Base-by-base conservation (phyloP, 2,329 filamentous ascomycete species). In the Aspergillus flavus region DNA sequence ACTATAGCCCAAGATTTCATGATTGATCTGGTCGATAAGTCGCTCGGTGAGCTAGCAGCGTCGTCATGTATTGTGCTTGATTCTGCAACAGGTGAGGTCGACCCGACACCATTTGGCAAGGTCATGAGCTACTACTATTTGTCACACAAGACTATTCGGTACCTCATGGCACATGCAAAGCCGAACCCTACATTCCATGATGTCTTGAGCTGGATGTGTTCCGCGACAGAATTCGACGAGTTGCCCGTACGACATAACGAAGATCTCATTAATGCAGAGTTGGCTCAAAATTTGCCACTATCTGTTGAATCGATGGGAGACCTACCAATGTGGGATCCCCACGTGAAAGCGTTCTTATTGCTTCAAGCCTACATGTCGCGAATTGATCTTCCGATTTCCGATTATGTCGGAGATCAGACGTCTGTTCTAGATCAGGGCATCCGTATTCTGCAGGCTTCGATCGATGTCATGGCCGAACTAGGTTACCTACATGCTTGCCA, bases 41-140 rank as follows among this genome's bases (percentile, higher is more conserved):
- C 94, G 0, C 85, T 99, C 10, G 82, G 83, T 28, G 93, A 96
- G 73, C 86, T 99, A 5, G 90, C 90, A 0, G 86, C 91, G 66
- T 98, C 94, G 2, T 90, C 89, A 59, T 99, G 95, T 80, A 88
- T 97, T 19, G 85, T 89, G 21, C 85, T 96, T 3, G 91, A 92
- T 72, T 89, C 90, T 52, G 75, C 77, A 4, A 97, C 95, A 68
- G 94, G 94, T 50, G 91, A 97, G 69, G 89, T 99, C 32, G 91
- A 97, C 70, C 84, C 94, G 0, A 98, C 95, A 0, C 90, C 94
- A 0, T 85, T 98, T 7, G 95, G 95, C 72, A 97, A 97, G 82
- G 98, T 99, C 74, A 97, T 98, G 93, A 96, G 92, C 77, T 99
- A 98, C 84, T 99, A 99, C 84, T 99, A 99, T 75, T 89, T 95